phyloP scores from a whole-genome alignment of 106 monocot genomes.

The Apostasia shenzhenica region DNA sequence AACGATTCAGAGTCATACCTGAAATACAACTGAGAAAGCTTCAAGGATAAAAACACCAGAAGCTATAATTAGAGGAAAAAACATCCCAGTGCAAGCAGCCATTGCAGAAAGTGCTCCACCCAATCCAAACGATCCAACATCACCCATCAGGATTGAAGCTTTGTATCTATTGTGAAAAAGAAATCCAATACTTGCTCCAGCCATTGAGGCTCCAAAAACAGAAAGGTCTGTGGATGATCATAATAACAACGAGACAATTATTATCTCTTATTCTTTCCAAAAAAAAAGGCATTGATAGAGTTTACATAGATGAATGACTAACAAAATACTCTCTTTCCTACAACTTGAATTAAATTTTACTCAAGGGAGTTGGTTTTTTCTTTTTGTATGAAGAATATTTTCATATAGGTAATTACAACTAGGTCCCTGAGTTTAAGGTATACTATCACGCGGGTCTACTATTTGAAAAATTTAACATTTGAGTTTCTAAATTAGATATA shows the following conservation, averaged over 20 bases:
- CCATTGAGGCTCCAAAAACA: conserved; percentile 91
- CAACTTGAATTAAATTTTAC: too few relatives aligned
- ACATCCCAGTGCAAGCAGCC: conserved; percentile 91
- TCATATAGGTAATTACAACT: too few relatives aligned
- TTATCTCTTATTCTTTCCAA: too few relatives aligned
- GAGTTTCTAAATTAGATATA: too few relatives aligned
- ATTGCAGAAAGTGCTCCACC: conserved; percentile 90
- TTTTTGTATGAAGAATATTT: too few relatives aligned
- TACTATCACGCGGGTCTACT: too few relatives aligned
- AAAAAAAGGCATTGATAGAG: too few relatives aligned
- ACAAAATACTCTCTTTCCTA: too few relatives aligned
- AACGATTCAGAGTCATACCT: conserved; percentile 43
- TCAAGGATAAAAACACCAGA: conserved; percentile 58
- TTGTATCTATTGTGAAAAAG: conserved; percentile 78
- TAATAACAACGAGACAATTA: background rate
- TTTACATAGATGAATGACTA: too few relatives aligned
- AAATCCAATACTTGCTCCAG: conserved; percentile 86
- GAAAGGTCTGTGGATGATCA: conserved; percentile 45
- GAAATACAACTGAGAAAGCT: conserved; percentile 39
- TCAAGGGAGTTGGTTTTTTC: too few relatives aligned
- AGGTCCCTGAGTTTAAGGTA: too few relatives aligned
- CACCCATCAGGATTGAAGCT: conserved; percentile 82
- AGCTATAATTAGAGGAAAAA: conserved; percentile 69
- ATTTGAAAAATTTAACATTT: too few relatives aligned
- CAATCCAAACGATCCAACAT: conserved; percentile 67